These are phyloP conservation scores for Phylloporus sp. DNA, from an alignment of 768 basidiomycete genomes.

Conservation along the genomic window DNA sequence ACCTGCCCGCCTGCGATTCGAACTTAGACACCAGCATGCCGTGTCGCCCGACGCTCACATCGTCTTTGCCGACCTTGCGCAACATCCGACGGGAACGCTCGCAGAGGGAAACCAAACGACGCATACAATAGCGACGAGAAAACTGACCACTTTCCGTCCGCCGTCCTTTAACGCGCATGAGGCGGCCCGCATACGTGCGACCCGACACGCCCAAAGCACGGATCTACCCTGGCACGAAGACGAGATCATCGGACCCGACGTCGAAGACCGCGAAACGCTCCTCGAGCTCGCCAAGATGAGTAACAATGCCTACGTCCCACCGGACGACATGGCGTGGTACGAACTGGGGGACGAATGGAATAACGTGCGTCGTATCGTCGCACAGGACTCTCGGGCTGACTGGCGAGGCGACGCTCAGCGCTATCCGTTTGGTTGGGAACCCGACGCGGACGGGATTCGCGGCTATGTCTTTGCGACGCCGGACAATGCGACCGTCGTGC, in stretches of 20 bases:
- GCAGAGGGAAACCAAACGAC: conserved; percentile 16
- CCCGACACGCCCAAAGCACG: conserved; percentile 42
- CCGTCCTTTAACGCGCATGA: conserved; percentile 43
- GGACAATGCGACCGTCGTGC: conserved; percentile 78
- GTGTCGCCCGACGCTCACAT: conserved; percentile 44
- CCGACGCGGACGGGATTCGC: conserved; percentile 79
- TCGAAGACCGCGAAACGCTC: conserved; percentile 69
- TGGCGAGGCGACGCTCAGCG: neutral
- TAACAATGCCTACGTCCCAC: conserved; percentile 79
- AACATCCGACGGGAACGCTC: conserved; percentile 8
- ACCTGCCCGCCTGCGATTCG: conserved; percentile 37
- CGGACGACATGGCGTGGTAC: conserved; percentile 70
- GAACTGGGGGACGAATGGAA: conserved; percentile 65
- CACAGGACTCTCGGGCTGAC: neutral
- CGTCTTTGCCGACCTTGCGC: conserved; percentile 48
- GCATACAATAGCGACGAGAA: conserved; percentile 38
- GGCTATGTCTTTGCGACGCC: conserved; percentile 86
- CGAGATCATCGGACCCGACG: conserved; percentile 69
- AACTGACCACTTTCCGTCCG: conserved; percentile 39
- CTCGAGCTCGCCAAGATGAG: conserved; percentile 91
- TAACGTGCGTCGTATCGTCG: conserved; percentile 29
- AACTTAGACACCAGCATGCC: conserved; percentile 60
- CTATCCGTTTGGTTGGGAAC: conserved; percentile 90
- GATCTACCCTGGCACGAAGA: conserved; percentile 67
- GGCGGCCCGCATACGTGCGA: conserved; percentile 42